A percentile compares a stretch with the other conserved stretches of the same genome.
phyloP scores from a whole-genome alignment of 306 rosid species.

The Morella rubra region DNA sequence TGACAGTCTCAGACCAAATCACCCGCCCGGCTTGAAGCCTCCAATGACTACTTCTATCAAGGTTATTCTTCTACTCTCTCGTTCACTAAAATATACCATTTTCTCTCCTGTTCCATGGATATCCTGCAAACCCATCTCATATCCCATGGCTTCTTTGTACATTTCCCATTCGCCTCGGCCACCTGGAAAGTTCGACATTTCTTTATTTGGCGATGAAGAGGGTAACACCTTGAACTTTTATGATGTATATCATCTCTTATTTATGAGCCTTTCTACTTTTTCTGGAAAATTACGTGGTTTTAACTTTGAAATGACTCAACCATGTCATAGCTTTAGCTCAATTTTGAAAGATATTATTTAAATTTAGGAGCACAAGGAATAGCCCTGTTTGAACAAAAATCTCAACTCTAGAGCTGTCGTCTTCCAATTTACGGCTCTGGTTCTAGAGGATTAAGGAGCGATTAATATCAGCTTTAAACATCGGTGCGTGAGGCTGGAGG shows the following conservation, averaged over 20 bases:
- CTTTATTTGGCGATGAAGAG: slow-evolving; percentile 58
- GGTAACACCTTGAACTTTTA: slow-evolving; percentile 40
- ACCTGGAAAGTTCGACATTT: slow-evolving; percentile 76
- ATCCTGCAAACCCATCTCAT: slow-evolving; percentile 43
- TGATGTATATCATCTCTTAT: neutral
- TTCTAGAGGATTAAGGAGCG: too few relatives aligned
- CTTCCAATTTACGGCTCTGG: neutral
- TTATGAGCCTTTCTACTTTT: neutral
- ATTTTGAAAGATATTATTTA: neutral
- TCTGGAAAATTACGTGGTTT: neutral
- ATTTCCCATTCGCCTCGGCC: slow-evolving; percentile 25
- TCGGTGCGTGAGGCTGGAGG: neutral
- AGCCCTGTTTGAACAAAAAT: neutral
- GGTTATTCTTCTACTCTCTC: slow-evolving; percentile 56
- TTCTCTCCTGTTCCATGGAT: slow-evolving; percentile 29
- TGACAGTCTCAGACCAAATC: slow-evolving; percentile 16
- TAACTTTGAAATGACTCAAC: neutral
- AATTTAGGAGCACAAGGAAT: slow-evolving; percentile 1
- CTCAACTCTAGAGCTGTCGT: neutral
- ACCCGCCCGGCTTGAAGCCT: neutral
- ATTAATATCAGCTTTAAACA: too few relatives aligned
- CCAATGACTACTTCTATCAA: slow-evolving; percentile 51
- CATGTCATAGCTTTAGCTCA: neutral
- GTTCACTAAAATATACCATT: slow-evolving; percentile 40
- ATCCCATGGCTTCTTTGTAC: slow-evolving; percentile 24